These are phyloP conservation scores for Colletotrichum sp. DNA, from an alignment of 2,329 filamentous ascomycete genomes.

Conservation along the genomic window DNA sequence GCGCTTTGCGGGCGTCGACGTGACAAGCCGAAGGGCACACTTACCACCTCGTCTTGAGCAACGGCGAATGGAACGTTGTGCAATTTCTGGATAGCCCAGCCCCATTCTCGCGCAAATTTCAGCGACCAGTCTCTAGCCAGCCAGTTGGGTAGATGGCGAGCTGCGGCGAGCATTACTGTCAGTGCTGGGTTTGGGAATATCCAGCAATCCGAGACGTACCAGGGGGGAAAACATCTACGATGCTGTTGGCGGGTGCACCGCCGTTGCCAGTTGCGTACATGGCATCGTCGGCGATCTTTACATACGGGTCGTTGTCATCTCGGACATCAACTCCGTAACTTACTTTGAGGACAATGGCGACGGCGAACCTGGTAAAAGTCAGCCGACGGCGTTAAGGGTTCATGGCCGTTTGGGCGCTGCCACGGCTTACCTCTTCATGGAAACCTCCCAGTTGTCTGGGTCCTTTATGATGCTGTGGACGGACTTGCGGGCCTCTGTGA, in stretches of 20 bases:
- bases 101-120: constrained; percentile 36
- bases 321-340: constrained; percentile 34
- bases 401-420: not conserved
- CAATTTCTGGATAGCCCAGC: constrained; percentile 36
- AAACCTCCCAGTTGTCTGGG: constrained; percentile 23
- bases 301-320: constrained; percentile 31
- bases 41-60: constrained; percentile 31
- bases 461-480: constrained; percentile 26
- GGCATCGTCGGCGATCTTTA: constrained; percentile 26
- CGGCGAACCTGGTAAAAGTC: constrained; percentile 27
- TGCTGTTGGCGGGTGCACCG: constrained; percentile 36
- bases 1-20: constrained; percentile 8
- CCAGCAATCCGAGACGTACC: constrained; percentile 24
- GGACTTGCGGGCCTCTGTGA: constrained; percentile 30
- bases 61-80: constrained; percentile 35
- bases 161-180: constrained; percentile 29
- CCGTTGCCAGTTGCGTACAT: constrained; percentile 33
- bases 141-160: constrained; percentile 45
- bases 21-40: constrained; percentile 1
- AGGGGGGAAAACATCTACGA: constrained; percentile 54
- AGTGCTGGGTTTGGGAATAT: constrained; percentile 11
- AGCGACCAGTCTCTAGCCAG: constrained; percentile 34
- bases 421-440: constrained; percentile 12
- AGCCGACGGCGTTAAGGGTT: not conserved
- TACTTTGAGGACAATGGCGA: constrained; percentile 35